phyloP scores from a whole-genome alignment of 148 eudicot genomes.

The Salicornia ramosissima region DNA sequence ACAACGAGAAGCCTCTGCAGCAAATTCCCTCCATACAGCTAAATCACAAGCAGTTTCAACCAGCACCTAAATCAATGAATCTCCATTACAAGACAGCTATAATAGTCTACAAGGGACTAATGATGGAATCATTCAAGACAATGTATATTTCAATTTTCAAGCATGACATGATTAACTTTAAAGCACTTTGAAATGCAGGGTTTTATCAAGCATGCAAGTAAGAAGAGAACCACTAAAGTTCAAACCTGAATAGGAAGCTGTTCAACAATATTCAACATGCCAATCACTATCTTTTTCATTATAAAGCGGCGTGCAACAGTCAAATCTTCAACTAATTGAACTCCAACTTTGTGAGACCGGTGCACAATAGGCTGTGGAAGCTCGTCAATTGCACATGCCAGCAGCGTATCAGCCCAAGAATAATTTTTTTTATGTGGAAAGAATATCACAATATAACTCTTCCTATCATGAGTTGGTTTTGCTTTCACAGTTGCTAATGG shows the following conservation, averaged over 20 bases:
- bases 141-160: not conserved
- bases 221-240: slow-evolving; percentile 15
- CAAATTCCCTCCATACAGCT: slow-evolving; percentile 75
- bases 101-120: not conserved
- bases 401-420: slow-evolving; percentile 87
- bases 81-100: slow-evolving; percentile 11
- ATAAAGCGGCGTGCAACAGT: slow-evolving; percentile 80
- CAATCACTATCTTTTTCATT: slow-evolving; percentile 74
- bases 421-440: slow-evolving; percentile 75
- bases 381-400: slow-evolving; percentile 80
- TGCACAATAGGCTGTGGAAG: slow-evolving; percentile 82
- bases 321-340: slow-evolving; percentile 80
- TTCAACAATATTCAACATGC: slow-evolving; percentile 74
- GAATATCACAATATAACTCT: slow-evolving; percentile 82
- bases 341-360: slow-evolving; percentile 65
- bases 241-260: slow-evolving; percentile 72
- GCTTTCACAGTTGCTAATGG: slow-evolving; percentile 81
- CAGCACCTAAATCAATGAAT: slow-evolving; percentile 51
- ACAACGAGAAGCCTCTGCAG: slow-evolving; percentile 72
- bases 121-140: not conserved
- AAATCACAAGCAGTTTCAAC: slow-evolving; percentile 68
- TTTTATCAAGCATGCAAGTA: not conserved
- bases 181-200: not conserved
- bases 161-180: not conserved
- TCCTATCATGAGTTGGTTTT: slow-evolving; percentile 86